phyloP scores from a whole-genome alignment of 2,329 filamentous ascomycete species.

The Talaromyces marneffei region DNA sequence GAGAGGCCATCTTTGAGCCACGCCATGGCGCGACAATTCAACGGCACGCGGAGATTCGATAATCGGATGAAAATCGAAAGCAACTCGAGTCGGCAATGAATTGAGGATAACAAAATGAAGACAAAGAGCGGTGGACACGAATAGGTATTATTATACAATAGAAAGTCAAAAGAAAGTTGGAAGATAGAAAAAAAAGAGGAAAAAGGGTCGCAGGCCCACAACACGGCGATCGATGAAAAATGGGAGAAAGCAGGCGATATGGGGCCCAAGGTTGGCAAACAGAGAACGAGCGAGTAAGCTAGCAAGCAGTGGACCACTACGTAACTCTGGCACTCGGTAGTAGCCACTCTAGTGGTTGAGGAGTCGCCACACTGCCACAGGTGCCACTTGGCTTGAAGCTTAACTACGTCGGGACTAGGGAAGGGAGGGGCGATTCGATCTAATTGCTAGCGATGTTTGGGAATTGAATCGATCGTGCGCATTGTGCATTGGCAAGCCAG shows the following conservation, averaged over 20 bases:
- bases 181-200: neutral
- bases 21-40: conserved; percentile 4
- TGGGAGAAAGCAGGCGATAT: conserved; percentile 3
- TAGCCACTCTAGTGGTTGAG: neutral
- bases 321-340: no score
- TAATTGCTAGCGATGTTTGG: no score
- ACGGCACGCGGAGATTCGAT: neutral
- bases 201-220: neutral
- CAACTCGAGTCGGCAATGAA: neutral
- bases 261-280: neutral
- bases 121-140: neutral
- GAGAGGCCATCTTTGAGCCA: conserved; percentile 9
- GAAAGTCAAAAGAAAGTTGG: neutral
- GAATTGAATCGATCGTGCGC: neutral
- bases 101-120: neutral
- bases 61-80: neutral
- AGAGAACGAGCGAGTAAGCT: neutral
- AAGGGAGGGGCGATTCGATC: neutral
- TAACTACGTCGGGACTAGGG: neutral
- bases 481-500: neutral
- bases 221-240: neutral
- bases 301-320: neutral
- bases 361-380: neutral
- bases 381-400: neutral
- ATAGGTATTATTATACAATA: no score